Conservation (phyloP, 176 grass and related monocot species). For the Ampelocalamus luodianensis region DNA sequence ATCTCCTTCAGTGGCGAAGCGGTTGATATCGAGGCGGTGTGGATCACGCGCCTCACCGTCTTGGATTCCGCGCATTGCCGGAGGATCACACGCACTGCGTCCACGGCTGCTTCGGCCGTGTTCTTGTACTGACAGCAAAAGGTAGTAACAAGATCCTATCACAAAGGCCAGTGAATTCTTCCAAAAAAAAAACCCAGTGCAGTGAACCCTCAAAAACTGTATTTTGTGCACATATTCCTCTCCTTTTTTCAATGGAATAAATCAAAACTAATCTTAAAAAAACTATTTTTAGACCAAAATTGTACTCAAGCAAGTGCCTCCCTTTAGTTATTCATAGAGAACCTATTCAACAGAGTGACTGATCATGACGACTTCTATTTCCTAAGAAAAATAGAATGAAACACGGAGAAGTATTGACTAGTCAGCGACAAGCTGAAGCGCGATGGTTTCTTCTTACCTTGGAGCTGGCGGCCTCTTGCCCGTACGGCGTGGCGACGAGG, state of each 20-base stretch:
- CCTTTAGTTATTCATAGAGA: not conserved
- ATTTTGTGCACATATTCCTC: not conserved
- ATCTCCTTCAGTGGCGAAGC: slow-evolving; percentile 54
- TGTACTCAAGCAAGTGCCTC: not conserved
- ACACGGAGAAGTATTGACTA: too few relatives aligned
- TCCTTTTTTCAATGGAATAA: not conserved
- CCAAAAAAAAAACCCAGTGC: too few relatives aligned
- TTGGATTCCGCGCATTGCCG: slow-evolving; percentile 52
- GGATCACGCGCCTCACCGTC: slow-evolving; percentile 69
- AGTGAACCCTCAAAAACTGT: not conserved
- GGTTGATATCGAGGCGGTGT: slow-evolving; percentile 56
- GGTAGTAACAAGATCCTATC: not conserved
- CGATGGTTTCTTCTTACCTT: not conserved
- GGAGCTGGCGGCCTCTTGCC: slow-evolving; percentile 23
- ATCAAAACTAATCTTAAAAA: not conserved
- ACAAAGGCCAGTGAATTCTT: not conserved
- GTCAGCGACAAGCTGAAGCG: not conserved
- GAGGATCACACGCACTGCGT: slow-evolving; percentile 48
- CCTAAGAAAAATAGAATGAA: too few relatives aligned
- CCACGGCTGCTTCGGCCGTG: slow-evolving; percentile 42
- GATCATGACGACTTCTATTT: not conserved
- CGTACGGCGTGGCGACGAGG: slow-evolving; percentile 58
- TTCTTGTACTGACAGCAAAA: slow-evolving; percentile 54
- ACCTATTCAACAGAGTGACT: not conserved
- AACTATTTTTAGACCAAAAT: not conserved